phyloP scores from a whole-genome alignment of 176 grass and related monocot genomes.

The Alloteropsis semialata region DNA sequence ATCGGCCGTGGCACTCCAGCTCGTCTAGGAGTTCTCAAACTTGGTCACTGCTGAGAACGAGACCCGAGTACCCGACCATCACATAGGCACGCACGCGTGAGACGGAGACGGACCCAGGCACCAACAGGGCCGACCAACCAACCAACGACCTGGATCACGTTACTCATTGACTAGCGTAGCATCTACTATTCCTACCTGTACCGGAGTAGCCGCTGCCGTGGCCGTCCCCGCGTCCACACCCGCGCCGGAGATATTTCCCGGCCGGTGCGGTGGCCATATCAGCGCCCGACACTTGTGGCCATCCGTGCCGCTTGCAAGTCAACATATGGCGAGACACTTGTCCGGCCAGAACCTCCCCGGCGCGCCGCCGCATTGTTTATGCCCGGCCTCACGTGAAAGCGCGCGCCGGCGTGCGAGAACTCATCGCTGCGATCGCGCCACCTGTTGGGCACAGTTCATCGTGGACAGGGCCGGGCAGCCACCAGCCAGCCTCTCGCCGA shows the following conservation, averaged over 20 bases:
- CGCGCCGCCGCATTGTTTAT: constrained; percentile 21
- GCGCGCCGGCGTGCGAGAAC: background rate
- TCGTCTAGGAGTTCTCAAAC: constrained; percentile 14
- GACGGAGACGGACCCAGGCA: background rate
- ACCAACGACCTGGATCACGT: constrained; percentile 1
- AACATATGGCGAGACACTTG: constrained; percentile 31
- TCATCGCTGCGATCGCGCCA: background rate
- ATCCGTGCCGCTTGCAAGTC: constrained; percentile 6
- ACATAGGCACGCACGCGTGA: background rate
- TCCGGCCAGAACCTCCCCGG: constrained; percentile 8
- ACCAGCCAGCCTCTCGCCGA: background rate
- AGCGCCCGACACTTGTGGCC: constrained; percentile 10
- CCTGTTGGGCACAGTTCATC: background rate
- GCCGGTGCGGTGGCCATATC: constrained; percentile 23
- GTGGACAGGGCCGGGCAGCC: background rate
- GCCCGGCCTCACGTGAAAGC: constrained; percentile 13
- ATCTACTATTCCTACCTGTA: background rate
- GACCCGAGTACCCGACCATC: background rate
- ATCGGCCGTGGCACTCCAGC: background rate
- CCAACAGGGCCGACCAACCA: background rate
- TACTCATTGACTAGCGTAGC: background rate
- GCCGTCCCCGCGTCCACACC: constrained; percentile 9
- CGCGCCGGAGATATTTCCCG: constrained; percentile 18
- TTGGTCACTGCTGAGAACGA: constrained; percentile 23
- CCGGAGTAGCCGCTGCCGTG: background rate